Evolutionary conservation across 352 stramenopile species (phyloP), one percentile per base, ranked within the genome.

Genomic region (Phytophthora podocarpi): DNA sequence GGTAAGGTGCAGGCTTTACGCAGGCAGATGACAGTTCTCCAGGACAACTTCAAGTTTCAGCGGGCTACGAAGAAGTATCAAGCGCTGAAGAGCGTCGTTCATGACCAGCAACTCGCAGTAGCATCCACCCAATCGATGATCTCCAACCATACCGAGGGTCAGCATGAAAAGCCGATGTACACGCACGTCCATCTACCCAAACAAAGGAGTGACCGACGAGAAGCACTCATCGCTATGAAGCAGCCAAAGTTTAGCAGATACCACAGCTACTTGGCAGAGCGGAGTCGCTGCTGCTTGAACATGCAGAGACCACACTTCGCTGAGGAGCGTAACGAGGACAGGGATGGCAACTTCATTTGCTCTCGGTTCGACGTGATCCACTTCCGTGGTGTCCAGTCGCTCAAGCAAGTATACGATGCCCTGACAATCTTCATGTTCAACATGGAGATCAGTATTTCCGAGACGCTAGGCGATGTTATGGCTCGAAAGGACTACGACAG

Each of bases 381-480:
- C 16, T 83, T 87, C 28, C 57, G 70, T 21, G 57, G 60, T 7
- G 59, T 71, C 0, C 30, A 46, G 31, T 80, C 64, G 2, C 52
- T 82, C 12, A 67, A 70, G 16, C 55, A 84, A 39, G 75, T 84
- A 3, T 82, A 64, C 39, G 75, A 87, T 21, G 53, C 68, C 11
- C 21, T 81, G 3, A 10, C 67, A 5, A 70, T 56, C 10, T 81
- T 72, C 56, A 54, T 73, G 26, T 41, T 64, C 18, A 82, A 77
- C 23, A 66, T 84, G 59, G 73, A 87, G 50, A 83, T 83, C 42
- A 72, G 48, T 16, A 71, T 83, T 11, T 76, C 73, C 5, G 74
- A 80, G 23, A 43, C 61, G 9, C 27, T 84, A 3, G 74, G 74
- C 9, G 49, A 83, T 26, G 52, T 82, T 12, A 80, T 69, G 1